Conservation (phyloP, 192 early-diverging fungal species). For the Coemansia sp. region DNA sequence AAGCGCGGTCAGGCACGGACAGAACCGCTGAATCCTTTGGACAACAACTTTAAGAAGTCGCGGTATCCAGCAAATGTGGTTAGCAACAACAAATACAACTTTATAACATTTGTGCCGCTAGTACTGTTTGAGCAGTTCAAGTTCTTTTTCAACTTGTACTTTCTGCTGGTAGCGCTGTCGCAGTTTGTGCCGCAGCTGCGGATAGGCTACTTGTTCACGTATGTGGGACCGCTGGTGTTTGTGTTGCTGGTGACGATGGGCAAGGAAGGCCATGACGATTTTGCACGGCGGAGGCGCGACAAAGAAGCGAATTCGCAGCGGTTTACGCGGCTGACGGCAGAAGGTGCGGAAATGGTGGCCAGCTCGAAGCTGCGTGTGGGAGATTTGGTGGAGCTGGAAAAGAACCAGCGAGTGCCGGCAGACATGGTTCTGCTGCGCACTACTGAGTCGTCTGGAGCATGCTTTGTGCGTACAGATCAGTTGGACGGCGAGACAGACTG, state of each 20-base stretch:
- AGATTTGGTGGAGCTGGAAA: slow-evolving; percentile 78
- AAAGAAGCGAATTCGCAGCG: slow-evolving; percentile 86
- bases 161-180: slow-evolving; percentile 81
- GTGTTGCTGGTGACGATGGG: slow-evolving; percentile 86
- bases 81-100: slow-evolving; percentile 84
- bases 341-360: slow-evolving; percentile 61
- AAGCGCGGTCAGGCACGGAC: slow-evolving; percentile 23
- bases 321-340: slow-evolving; percentile 63
- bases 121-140: slow-evolving; percentile 93
- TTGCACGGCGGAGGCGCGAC: slow-evolving; percentile 73
- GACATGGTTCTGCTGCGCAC: slow-evolving; percentile 87
- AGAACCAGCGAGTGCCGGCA: slow-evolving; percentile 89
- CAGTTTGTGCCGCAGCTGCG: slow-evolving; percentile 85
- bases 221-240: slow-evolving; percentile 91
- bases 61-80: slow-evolving; percentile 78
- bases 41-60: slow-evolving; percentile 34
- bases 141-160: slow-evolving; percentile 95
- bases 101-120: slow-evolving; percentile 74
- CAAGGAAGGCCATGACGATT: slow-evolving; percentile 92
- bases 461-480: slow-evolving; percentile 96
- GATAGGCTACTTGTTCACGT: slow-evolving; percentile 83
- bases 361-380: slow-evolving; percentile 86
- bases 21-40: slow-evolving; percentile 45
- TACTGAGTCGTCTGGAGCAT: slow-evolving; percentile 76
- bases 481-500: slow-evolving; percentile 97